A percentile compares a stretch with the other conserved stretches of the same genome.
These are phyloP conservation scores for Luvunga scandens DNA, from an alignment of 345 rosid species.

Conservation along the genomic window DNA sequence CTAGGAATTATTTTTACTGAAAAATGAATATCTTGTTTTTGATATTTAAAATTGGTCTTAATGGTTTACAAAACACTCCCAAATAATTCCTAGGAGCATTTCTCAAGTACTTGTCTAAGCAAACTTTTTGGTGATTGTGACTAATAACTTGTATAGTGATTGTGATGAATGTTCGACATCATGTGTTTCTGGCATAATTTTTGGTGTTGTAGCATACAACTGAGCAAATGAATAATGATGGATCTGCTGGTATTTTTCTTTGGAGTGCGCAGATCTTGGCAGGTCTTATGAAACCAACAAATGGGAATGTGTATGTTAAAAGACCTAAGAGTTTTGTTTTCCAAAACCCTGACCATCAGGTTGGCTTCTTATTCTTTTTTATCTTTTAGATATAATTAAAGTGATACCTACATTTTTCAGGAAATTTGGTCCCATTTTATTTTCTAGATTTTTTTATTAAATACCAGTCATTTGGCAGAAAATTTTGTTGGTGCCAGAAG, in stretches of 20 bases:
- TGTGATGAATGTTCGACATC: background rate
- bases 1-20: too few species aligned
- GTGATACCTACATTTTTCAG: background rate
- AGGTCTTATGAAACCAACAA: slow-evolving; percentile 73
- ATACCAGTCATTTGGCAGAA: background rate
- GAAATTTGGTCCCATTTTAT: background rate
- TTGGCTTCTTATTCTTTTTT: slow-evolving; percentile 18
- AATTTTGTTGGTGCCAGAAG: background rate
- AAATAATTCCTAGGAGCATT: too few species aligned
- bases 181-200: background rate
- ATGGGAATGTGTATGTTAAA: slow-evolving; percentile 52
- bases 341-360: slow-evolving; percentile 98
- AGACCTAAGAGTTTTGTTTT: slow-evolving; percentile 81
- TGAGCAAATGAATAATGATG: background rate
- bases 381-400: background rate
- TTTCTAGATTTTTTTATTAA: background rate
- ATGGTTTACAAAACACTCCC: background rate
- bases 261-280: slow-evolving; percentile 67
- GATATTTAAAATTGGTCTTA: background rate
- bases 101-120: too few species aligned
- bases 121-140: too few species aligned
- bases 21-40: background rate
- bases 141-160: background rate
- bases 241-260: background rate
- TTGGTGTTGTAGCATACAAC: background rate